Evolutionary conservation across 805 yeast species (phyloP).

Genomic region (Ogataea degrootiae): DNA sequence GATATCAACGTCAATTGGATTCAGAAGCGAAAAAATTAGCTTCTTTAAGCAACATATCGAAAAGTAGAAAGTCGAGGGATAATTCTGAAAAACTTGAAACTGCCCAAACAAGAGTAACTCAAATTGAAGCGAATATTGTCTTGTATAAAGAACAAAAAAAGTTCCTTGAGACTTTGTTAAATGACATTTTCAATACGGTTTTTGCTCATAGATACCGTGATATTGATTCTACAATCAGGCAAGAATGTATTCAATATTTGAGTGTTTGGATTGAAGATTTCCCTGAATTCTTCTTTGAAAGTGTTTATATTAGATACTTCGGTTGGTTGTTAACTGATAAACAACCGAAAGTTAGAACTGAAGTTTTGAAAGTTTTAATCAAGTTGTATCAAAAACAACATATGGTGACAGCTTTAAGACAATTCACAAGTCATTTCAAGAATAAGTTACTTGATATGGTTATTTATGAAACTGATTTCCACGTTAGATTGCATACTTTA

Average conservation of each 20-base stretch:
- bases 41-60: constrained; percentile 18
- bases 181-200: constrained; percentile 60
- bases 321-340: constrained; percentile 86
- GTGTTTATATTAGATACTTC: constrained; percentile 65
- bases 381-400: constrained; percentile 41
- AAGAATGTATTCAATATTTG: constrained; percentile 58
- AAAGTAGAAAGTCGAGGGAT: constrained; percentile 24
- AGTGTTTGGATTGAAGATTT: constrained; percentile 67
- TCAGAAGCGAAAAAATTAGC: constrained; percentile 21
- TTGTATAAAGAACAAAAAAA: constrained; percentile 44
- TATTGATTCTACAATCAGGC: constrained; percentile 64
- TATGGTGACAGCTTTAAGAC: constrained; percentile 62
- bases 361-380: constrained; percentile 53
- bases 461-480: constrained; percentile 47
- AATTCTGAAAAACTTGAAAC: constrained; percentile 27
- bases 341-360: constrained; percentile 53
- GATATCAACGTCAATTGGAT: constrained; percentile 40
- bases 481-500: constrained; percentile 49
- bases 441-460: constrained; percentile 62
- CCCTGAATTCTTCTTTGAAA: constrained; percentile 69
- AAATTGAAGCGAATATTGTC: constrained; percentile 39
- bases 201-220: constrained; percentile 80
- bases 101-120: constrained; percentile 39
- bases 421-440: constrained; percentile 73
- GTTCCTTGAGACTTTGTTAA: constrained; percentile 52